Evolutionary conservation across 176 grass and related monocot species (phyloP), one percentile per base, ranked within the genome.

Genomic region (Oryza australiensis): DNA sequence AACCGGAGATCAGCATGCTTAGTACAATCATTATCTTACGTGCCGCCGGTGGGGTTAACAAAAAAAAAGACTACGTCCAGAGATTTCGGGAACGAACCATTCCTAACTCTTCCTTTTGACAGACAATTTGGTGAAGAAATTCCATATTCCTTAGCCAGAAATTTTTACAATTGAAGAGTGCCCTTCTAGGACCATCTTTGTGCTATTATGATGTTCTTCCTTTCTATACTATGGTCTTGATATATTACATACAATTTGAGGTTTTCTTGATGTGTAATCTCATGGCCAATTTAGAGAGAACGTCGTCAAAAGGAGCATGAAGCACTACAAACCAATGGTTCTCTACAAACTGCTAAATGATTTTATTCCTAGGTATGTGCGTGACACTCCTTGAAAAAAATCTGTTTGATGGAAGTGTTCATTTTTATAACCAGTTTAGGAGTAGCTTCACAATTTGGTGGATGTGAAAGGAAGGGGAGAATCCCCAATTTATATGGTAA

Each of bases 221-320:
- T 57, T 57, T 3, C 5, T 2, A 57, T n/a, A n/a, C 7, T 57
- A 57, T 57, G 53, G 6, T 65, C 14, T 29, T 42, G 10, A 66
- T 48, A 66, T 66, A 32, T 65, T 46, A 9, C 0, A 72, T 72
- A 32, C 23, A 22, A 4, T 23, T 59, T 26, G 14, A 0, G 13
- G 7, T 26, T 49, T 32, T 59, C 32, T 26, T 55, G 15, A 14
- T 14, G 41, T 75, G 3, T 75, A 68, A 75, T 32, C 5, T 66
- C 3, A 7, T 51, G 67, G 64, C 26, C 70, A 43, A 80, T 34
- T 85, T 59, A 91, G 92, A 87, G 92, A 82, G 92, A 91, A 83
- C 69, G 80, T 10, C 92, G 76, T 75, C 66, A n/a, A 76, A 85
- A 62, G 67, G 86, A 89, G 41, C 92, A 78, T 76, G 89, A 94